A percentile compares a stretch with the other conserved stretches of the same genome.
phyloP scores from a whole-genome alignment of 2,329 filamentous ascomycete species.

The Diaporthe sp. region DNA sequence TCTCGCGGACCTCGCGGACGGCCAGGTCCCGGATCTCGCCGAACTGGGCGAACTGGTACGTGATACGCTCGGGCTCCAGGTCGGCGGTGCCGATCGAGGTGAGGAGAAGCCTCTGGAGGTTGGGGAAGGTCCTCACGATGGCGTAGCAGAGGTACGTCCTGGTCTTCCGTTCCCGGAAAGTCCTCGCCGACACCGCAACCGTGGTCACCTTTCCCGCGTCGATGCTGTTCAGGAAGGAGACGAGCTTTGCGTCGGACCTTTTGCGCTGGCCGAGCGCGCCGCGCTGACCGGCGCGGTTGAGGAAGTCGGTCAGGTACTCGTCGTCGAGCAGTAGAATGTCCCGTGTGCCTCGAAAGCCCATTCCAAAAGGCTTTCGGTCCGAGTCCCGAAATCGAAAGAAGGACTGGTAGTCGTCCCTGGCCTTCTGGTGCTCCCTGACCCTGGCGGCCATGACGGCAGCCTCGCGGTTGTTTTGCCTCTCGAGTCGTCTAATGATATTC shows the following conservation, averaged over 20 bases:
- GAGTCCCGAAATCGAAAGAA: constrained; percentile 12
- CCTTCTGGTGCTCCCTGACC: background rate
- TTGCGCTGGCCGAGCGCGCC: background rate
- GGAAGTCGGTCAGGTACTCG: constrained; percentile 7
- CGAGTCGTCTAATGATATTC: background rate
- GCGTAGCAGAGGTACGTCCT: constrained; percentile 5
- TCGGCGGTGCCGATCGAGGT: background rate
- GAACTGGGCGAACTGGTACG: background rate
- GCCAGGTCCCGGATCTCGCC: background rate
- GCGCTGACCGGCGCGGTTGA: background rate
- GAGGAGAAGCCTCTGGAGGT: background rate
- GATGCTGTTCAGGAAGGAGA: background rate
- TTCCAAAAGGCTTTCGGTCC: background rate
- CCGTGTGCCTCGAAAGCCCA: constrained; percentile 21
- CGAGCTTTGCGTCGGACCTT: background rate
- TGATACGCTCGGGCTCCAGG: background rate
- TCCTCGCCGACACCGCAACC: background rate
- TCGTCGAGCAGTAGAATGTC: constrained; percentile 30
- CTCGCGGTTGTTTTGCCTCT: background rate
- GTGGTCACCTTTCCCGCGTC: constrained; percentile 17
- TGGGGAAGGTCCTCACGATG: constrained; percentile 16
- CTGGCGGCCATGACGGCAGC: background rate
- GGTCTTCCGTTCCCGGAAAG: background rate
- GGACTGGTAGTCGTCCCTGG: background rate
- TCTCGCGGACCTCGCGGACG: background rate